Percentiles rank a stretch among this genome's conserved stretches.
These are phyloP conservation scores for Rosa multiflora DNA, from an alignment of 306 rosid genomes.

Conservation along the genomic window DNA sequence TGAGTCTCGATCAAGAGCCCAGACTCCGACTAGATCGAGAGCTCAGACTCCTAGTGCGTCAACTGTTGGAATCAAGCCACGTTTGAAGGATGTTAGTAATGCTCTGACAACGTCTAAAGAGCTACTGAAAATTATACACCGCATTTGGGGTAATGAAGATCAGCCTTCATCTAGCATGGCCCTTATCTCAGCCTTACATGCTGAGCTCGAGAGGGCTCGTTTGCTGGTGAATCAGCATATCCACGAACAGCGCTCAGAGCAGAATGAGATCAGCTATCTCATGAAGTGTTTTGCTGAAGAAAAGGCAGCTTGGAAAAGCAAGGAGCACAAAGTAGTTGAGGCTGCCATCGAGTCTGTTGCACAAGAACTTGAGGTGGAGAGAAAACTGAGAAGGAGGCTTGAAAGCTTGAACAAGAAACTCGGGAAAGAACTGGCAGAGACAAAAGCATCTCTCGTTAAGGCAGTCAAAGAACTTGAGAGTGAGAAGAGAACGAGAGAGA, in stretches of 20 bases:
- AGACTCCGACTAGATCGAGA: conserved; percentile 72
- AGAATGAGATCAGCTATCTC: conserved; percentile 70
- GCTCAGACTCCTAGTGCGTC: conserved; percentile 69
- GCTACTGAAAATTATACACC: conserved; percentile 86
- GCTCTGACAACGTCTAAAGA: conserved; percentile 90
- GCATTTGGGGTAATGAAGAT: conserved; percentile 90
- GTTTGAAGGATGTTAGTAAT: conserved; percentile 85
- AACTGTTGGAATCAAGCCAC: conserved; percentile 55
- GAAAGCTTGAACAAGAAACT: conserved; percentile 97
- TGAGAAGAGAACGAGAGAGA: conserved; percentile 94
- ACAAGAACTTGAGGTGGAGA: conserved; percentile 86
- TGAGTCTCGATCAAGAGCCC: conserved; percentile 81
- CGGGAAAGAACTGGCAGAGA: conserved; percentile 86
- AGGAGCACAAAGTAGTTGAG: conserved; percentile 82
- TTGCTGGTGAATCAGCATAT: conserved; percentile 87
- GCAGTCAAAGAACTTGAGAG: conserved; percentile 83
- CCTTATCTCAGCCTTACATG: conserved; percentile 78
- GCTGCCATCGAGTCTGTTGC: conserved; percentile 96
- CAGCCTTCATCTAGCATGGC: conserved; percentile 92
- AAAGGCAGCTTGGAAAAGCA: conserved; percentile 88
- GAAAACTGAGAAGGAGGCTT: conserved; percentile 74
- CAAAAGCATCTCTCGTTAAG: conserved; percentile 77
- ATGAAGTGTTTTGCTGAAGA: conserved; percentile 93
- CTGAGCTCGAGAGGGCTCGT: conserved; percentile 95
- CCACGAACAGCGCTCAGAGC: conserved; percentile 85